These are phyloP conservation scores for Oemleria cerasiformis DNA, from an alignment of 306 rosid genomes.

Conservation along the genomic window DNA sequence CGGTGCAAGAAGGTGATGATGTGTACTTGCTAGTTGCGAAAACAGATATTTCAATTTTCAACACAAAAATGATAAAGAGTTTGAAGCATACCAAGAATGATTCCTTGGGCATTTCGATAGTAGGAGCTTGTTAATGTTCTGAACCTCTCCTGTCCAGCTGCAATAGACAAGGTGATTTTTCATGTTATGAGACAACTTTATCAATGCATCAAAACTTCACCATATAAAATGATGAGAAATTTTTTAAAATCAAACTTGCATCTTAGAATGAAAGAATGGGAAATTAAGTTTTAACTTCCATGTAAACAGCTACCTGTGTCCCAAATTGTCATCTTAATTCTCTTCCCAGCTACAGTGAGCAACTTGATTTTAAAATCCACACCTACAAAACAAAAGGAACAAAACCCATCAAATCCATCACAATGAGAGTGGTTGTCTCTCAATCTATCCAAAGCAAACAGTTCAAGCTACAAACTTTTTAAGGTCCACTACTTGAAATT, in stretches of 20 bases:
- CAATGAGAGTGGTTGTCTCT: neutral
- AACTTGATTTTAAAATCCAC: constrained; percentile 97
- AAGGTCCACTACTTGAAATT: neutral
- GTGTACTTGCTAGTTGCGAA: neutral
- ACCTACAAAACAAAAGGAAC: constrained; percentile 38
- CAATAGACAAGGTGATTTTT: constrained; percentile 33
- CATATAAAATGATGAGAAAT: neutral
- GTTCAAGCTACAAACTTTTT: neutral
- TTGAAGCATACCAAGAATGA: constrained; percentile 72
- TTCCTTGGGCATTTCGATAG: constrained; percentile 94
- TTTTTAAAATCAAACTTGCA: neutral
- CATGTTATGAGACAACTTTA: neutral
- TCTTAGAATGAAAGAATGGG: neutral
- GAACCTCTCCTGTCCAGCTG: constrained; percentile 98
- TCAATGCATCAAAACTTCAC: neutral
- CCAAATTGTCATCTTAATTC: constrained; percentile 93
- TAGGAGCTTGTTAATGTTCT: constrained; percentile 91
- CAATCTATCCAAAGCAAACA: neutral
- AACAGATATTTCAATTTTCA: neutral
- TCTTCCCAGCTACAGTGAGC: constrained; percentile 79
- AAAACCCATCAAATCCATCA: neutral
- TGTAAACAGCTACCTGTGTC: constrained; percentile 67
- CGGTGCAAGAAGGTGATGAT: neutral
- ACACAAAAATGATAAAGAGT: neutral
- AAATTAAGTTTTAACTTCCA: neutral